A percentile compares a stretch with the other conserved stretches of the same genome.
Conservation (phyloP, 805 yeast genomes). For the Suhomyces pyralidae region DNA sequence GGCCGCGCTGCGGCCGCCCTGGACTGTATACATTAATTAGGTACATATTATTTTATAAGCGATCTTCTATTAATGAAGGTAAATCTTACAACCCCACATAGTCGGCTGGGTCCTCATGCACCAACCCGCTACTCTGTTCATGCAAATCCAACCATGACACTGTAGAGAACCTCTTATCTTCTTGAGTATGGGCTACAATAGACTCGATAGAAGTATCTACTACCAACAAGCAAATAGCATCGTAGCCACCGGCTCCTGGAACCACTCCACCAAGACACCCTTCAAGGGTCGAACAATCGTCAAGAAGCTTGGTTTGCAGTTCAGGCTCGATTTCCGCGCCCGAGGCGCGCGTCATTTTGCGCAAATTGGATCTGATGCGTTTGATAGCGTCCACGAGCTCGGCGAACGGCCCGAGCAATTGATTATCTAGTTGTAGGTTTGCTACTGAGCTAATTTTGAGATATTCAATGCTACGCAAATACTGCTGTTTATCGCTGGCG, state of each 20-base stretch:
- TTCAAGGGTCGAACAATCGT: constrained; percentile 43
- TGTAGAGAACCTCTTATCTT: constrained; percentile 30
- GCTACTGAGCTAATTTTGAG: not conserved
- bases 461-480: constrained; percentile 23
- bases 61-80: too few species aligned
- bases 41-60: too few species aligned
- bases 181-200: constrained; percentile 18
- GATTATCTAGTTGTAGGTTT: not conserved
- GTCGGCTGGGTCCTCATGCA: constrained; percentile 40
- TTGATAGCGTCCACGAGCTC: constrained; percentile 39
- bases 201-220: constrained; percentile 40
- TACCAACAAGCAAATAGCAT: constrained; percentile 79
- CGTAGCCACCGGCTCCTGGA: constrained; percentile 98
- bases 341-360: constrained; percentile 57
- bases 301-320: constrained; percentile 66
- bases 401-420: constrained; percentile 2
- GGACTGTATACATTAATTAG: too few species aligned
- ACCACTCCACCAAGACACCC: constrained; percentile 96
- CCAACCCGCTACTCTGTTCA: constrained; percentile 60
- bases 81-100: constrained; percentile 2
- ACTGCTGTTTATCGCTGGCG: constrained; percentile 28
- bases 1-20: not conserved
- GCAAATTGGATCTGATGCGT: constrained; percentile 56
- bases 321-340: constrained; percentile 89
- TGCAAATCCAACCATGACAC: constrained; percentile 68